These are phyloP conservation scores for Coemansia sp. DNA, from an alignment of 192 early-diverging fungal genomes.

Conservation along the genomic window DNA sequence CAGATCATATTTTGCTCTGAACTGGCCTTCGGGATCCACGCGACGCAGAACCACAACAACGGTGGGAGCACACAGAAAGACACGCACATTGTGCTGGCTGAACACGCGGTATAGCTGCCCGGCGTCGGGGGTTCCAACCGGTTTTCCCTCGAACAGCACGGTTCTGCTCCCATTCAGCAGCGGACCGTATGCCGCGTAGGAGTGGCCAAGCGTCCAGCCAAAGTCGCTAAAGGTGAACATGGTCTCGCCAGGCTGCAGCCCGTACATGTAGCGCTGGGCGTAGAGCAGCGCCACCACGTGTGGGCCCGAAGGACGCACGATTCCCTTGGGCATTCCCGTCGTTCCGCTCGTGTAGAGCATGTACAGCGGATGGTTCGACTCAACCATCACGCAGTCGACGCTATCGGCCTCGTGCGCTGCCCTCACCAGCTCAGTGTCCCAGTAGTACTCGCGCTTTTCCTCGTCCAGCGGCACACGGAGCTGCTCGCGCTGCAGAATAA, in stretches of 20 bases:
- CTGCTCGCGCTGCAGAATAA: constrained; percentile 69
- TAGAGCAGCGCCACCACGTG: constrained; percentile 72
- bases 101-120: constrained; percentile 80
- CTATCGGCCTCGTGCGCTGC: constrained; percentile 32
- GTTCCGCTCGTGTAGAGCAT: constrained; percentile 79
- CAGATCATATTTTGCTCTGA: constrained; percentile 63
- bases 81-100: constrained; percentile 71
- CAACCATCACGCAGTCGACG: constrained; percentile 60
- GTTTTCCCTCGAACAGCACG: constrained; percentile 86
- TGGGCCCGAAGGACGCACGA: constrained; percentile 58
- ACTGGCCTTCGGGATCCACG: constrained; percentile 68
- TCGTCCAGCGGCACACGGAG: constrained; percentile 55
- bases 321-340: constrained; percentile 78
- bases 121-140: constrained; percentile 75
- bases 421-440: constrained; percentile 61
- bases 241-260: constrained; percentile 69
- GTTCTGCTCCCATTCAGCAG: constrained; percentile 74
- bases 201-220: constrained; percentile 88
- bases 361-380: constrained; percentile 73
- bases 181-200: constrained; percentile 80
- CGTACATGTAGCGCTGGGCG: constrained; percentile 72
- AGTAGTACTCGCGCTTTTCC: constrained; percentile 32
- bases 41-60: constrained; percentile 79
- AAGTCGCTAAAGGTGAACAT: constrained; percentile 83
- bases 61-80: constrained; percentile 83